Evolutionary conservation across 2,329 filamentous ascomycete genomes (phyloP).

Genomic region (Zasmidium cellare): DNA sequence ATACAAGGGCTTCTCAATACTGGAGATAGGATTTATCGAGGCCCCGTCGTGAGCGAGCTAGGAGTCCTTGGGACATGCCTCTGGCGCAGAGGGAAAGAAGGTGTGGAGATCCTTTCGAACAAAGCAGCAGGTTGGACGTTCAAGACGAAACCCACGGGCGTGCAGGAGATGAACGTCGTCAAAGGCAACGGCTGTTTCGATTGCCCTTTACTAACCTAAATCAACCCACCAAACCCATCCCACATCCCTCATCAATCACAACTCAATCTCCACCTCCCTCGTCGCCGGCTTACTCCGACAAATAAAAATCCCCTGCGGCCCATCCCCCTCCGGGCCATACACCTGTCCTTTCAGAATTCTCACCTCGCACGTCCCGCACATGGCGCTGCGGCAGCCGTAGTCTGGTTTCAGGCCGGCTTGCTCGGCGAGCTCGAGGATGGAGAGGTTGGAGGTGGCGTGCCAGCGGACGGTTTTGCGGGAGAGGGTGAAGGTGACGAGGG

Average conservation of each 20-base stretch:
- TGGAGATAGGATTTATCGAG: constrained; percentile 33
- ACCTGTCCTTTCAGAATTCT: constrained; percentile 26
- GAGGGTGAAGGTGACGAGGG: constrained; percentile 21
- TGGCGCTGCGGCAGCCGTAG: constrained; percentile 26
- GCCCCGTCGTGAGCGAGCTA: constrained; percentile 45
- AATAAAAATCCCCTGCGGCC: constrained; percentile 25
- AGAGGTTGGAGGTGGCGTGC: constrained; percentile 21
- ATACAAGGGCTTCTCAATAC: constrained; percentile 38
- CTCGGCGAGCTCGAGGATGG: constrained; percentile 27
- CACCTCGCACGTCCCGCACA: constrained; percentile 23
- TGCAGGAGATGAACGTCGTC: constrained; percentile 50
- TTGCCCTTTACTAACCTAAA: constrained; percentile 31
- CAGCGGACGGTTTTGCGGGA: constrained; percentile 22
- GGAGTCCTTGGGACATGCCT: constrained; percentile 44
- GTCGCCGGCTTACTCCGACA: constrained; percentile 28
- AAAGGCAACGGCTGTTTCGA: constrained; percentile 52
- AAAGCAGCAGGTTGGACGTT: constrained; percentile 43
- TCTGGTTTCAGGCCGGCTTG: constrained; percentile 24
- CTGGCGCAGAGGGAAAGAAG: constrained; percentile 30
- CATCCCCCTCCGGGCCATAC: constrained; percentile 24
- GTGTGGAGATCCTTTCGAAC: constrained; percentile 37
- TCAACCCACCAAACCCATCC: neutral
- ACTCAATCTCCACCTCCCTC: constrained; percentile 25
- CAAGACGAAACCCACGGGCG: constrained; percentile 43
- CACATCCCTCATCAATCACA: constrained; percentile 19